Conservation (phyloP, 2,329 filamentous ascomycete species). For the Colletotrichum agaves region DNA sequence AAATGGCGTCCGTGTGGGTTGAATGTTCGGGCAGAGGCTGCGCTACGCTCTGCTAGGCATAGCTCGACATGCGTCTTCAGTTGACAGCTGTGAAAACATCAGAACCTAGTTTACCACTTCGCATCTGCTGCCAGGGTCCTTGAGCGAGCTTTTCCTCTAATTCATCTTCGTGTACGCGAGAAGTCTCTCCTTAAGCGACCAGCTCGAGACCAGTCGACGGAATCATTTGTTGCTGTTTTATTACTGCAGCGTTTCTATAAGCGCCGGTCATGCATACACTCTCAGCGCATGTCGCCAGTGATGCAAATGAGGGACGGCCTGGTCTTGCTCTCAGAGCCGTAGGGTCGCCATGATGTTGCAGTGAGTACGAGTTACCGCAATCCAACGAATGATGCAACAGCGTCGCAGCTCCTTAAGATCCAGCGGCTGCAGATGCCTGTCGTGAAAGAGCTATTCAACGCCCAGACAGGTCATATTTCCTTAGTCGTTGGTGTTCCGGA, state of each 20-base stretch:
- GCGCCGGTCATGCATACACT: no score
- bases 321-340: background rate
- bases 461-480: background rate
- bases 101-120: constrained; percentile 29
- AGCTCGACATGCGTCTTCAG: constrained; percentile 16
- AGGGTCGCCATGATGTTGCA: background rate
- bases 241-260: no score
- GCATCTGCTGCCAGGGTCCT: constrained; percentile 32
- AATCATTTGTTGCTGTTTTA: no score
- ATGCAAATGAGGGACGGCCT: no score
- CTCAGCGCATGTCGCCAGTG: no score
- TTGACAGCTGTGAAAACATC: constrained; percentile 33
- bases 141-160: background rate
- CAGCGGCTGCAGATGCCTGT: background rate
- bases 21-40: background rate
- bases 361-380: background rate
- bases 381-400: no score
- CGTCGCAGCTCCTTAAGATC: background rate
- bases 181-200: no score
- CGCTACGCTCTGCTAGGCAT: constrained; percentile 34
- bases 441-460: background rate
- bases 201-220: no score
- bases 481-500: background rate
- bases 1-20: constrained; percentile 31
- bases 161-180: background rate